Base-by-base conservation (phyloP, 2,329 filamentous ascomycete species). In the Xylariaceae sp. region DNA sequence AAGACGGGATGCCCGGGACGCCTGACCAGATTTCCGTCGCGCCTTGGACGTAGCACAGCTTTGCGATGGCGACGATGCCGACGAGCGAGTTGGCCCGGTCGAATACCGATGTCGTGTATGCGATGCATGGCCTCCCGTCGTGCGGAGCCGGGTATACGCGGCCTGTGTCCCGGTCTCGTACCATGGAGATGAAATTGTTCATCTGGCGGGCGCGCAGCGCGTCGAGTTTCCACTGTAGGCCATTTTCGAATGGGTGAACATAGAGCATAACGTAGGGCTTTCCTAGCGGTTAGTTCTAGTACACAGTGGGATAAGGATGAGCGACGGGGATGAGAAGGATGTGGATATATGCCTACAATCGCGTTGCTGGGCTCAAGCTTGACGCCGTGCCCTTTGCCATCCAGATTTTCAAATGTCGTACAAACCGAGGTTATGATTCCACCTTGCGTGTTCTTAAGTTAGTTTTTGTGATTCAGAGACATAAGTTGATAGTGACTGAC, bases 311-410 rank as follows among this genome's bases (percentile, higher is more conserved):
- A 26, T 14, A 29, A 3, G 1, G 17, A 29, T 36, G 6, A 24
- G 31, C 31, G 24, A 43, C 7, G 40, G 37, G 12, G n/a, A 39
- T 14, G 7, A 34, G 31, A 16, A 9, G n/a, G 17, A 36, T 7
- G 17, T 29, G 21, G n/a, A 14, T 12, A 21, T 17, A 36, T 70
- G 71, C 80, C 67, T 69, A 83, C 81, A 53, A 86, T 64, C 89
- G 95, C 93, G 67, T 83, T 84, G 1, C 85, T 85, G 8, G 87
- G 80, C 78, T 97, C 92, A 24, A 97, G 78, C 73, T 96, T 96
- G 45, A 82, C 81, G 34, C 94, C 94, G 67, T 97, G 91, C 55
- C 92, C 91, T 37, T 87, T 80, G 5, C 85, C 84, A 71, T 96
- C 92, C 0, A 93, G 79, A 65, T 97, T 89, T 63, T 96, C 90